Base-by-base conservation (phyloP, 805 yeast genomes). In the Candida argentea region DNA sequence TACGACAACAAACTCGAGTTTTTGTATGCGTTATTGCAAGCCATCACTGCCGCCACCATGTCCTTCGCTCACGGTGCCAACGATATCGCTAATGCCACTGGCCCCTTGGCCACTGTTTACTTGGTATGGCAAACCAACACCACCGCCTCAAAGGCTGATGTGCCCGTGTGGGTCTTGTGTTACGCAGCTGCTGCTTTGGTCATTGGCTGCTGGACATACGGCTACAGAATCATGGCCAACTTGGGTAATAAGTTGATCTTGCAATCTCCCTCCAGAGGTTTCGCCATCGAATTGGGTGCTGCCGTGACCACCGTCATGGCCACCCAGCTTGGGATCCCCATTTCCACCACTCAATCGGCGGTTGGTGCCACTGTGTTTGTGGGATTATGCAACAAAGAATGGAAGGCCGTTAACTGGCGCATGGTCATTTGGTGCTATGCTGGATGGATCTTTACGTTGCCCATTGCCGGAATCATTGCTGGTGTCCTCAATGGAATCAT, bases 1-100 rank as follows among this genome's bases (percentile, higher is more conserved):
- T 79, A 79, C 52, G 82, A 77, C 48, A 74, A 72, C 67, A 73
- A 74, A 50, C 58, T 75, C 33, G 89, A 79, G 55, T 75, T 66
- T 49, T 52, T 79, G 38, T 79, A 70, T 49, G 71, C 87, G 3
- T 57, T 77, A 36, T 57, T 77, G 30, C 89, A 79, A 54, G 76
- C 73, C 29, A 52, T 78, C 37, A 78, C 87, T 23, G 87, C 89
- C 10, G 68, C 75, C 40, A 78, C 85, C 28, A 77, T 78, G 78
- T 78, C 87, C 2, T 77, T 80, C 51, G 83, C 87, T 5, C 89
- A 79, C 46, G 89, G 89, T 32, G 76, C 89, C 22, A 79, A 79
- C 46, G 89, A 79, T 55, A 76, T 80, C 37, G 67, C 85, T 27
- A 79, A 79, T 42, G 86, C 89, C 21, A 69, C 81, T 18, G 87